phyloP scores from a whole-genome alignment of 352 stramenopile genomes.

The Phytophthora europaea region DNA sequence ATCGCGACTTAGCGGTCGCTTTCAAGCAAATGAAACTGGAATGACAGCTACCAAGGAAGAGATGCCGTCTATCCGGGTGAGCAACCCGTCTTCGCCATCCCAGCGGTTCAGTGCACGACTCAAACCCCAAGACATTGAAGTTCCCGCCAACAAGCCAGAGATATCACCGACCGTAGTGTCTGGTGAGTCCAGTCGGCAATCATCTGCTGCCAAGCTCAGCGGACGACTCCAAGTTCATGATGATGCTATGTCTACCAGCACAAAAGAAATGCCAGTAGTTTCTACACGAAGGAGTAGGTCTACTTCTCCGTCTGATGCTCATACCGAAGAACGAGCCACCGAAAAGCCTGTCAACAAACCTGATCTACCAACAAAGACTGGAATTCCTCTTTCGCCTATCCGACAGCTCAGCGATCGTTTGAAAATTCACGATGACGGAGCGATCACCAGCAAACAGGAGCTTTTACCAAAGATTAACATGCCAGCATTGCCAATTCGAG shows the following conservation, averaged over 20 bases:
- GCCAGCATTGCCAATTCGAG: slow-evolving; percentile 14
- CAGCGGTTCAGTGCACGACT: slow-evolving; percentile 19
- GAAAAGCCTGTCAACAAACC: slow-evolving; percentile 5
- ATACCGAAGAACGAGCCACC: neutral
- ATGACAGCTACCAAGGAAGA: slow-evolving; percentile 18
- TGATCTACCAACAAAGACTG: neutral
- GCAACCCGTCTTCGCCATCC: slow-evolving; percentile 3
- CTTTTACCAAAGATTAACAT: slow-evolving; percentile 7
- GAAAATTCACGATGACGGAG: slow-evolving; percentile 30
- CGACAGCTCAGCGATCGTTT: slow-evolving; percentile 27
- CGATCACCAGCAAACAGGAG: slow-evolving; percentile 13
- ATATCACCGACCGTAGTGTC: neutral
- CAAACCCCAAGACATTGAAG: slow-evolving; percentile 21
- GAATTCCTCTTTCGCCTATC: slow-evolving; percentile 22
- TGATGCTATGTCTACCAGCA: slow-evolving; percentile 19
- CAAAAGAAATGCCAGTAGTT: slow-evolving; percentile 13
- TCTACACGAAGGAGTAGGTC: slow-evolving; percentile 16
- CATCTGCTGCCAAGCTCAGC: slow-evolving; percentile 13
- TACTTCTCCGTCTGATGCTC: slow-evolving; percentile 18
- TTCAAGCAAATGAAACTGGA: slow-evolving; percentile 15
- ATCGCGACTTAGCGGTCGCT: slow-evolving; percentile 19
- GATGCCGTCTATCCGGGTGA: slow-evolving; percentile 7
- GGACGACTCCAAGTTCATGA: slow-evolving; percentile 26
- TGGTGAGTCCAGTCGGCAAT: slow-evolving; percentile 13
- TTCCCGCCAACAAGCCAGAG: neutral